A percentile compares a stretch with the other conserved stretches of the same genome.
These are phyloP conservation scores for Bipolaris oryzae DNA, from an alignment of 2,329 filamentous ascomycete genomes.

Conservation along the genomic window DNA sequence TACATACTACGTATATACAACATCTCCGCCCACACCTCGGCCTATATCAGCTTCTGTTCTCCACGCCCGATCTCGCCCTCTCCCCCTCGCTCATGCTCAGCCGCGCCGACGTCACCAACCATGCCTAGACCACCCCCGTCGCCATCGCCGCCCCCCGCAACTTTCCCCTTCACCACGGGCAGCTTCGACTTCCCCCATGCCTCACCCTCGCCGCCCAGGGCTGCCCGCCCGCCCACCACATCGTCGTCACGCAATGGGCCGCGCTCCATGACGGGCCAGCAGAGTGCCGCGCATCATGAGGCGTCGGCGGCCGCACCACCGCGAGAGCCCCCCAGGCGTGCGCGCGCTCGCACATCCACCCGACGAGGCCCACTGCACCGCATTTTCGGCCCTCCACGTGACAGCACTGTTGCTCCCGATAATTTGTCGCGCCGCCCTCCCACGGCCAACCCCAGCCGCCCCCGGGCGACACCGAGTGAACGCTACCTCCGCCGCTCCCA, in stretches of 20 bases:
- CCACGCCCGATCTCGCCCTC: not conserved
- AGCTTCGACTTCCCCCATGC: slow-evolving; percentile 56
- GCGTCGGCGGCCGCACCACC: slow-evolving; percentile 2
- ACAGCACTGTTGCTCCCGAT: slow-evolving; percentile 21
- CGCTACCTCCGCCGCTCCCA: slow-evolving; percentile 45
- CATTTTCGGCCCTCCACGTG: slow-evolving; percentile 29
- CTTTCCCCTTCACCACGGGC: slow-evolving; percentile 45
- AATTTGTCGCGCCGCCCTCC: slow-evolving; percentile 21
- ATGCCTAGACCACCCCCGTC: slow-evolving; percentile 40
- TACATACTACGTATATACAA: too few species aligned
- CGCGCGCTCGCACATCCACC: slow-evolving; percentile 14
- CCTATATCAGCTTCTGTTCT: too few species aligned
- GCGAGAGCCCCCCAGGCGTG: slow-evolving; percentile 18
- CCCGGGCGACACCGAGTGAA: slow-evolving; percentile 44
- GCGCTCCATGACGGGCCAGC: slow-evolving; percentile 16
- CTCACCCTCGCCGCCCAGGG: slow-evolving; percentile 31
- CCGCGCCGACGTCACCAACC: slow-evolving; percentile 31
- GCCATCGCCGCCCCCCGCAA: slow-evolving; percentile 35
- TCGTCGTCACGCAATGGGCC: slow-evolving; percentile 12
- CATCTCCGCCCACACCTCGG: too few species aligned
- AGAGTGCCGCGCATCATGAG: slow-evolving; percentile 15
- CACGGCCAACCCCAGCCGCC: slow-evolving; percentile 35
- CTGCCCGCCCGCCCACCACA: slow-evolving; percentile 10
- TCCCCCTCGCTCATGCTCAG: not conserved
- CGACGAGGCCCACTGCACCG: slow-evolving; percentile 29